Percentiles rank a stretch among this genome's conserved stretches.
Evolutionary conservation across 768 basidiomycete genomes (phyloP).

Genomic region (Suillus variegatus): DNA sequence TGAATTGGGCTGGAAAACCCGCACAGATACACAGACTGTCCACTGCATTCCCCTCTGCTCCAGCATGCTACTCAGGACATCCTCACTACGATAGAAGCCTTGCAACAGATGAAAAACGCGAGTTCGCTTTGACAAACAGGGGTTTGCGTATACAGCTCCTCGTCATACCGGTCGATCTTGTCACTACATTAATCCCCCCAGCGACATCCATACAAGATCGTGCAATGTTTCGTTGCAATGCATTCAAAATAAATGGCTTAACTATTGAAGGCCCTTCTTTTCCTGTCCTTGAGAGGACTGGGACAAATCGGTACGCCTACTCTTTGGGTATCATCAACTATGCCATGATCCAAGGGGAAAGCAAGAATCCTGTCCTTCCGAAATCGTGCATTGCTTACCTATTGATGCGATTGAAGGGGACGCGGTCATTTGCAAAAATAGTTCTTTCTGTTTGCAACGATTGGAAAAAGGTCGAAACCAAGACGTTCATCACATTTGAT

Average conservation of each 20-base stretch:
- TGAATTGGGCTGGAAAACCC: not conserved
- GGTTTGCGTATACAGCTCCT: not conserved
- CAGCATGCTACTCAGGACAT: not conserved
- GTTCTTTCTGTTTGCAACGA: not conserved
- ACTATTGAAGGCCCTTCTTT: not conserved
- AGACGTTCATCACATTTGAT: not conserved
- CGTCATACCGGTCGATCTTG: not conserved
- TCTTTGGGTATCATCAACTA: constrained; percentile 1
- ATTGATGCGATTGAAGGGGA: not conserved
- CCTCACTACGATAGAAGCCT: not conserved
- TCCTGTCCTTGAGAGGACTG: not conserved
- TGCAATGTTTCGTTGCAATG: not conserved
- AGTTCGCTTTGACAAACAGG: not conserved
- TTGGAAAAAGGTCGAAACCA: not conserved
- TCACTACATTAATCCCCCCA: not conserved
- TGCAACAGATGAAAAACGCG: not conserved
- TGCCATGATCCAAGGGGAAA: not conserved
- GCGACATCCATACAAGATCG: not conserved
- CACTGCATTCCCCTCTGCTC: not conserved
- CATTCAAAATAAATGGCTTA: not conserved
- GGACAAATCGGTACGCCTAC: constrained; percentile 1
- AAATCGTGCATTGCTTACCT: not conserved
- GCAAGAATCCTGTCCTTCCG: not conserved
- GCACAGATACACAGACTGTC: not conserved
- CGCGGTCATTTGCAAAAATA: not conserved